Conservation (phyloP, 495 filamentous ascomycete species). For the Xylaria palmicola region DNA sequence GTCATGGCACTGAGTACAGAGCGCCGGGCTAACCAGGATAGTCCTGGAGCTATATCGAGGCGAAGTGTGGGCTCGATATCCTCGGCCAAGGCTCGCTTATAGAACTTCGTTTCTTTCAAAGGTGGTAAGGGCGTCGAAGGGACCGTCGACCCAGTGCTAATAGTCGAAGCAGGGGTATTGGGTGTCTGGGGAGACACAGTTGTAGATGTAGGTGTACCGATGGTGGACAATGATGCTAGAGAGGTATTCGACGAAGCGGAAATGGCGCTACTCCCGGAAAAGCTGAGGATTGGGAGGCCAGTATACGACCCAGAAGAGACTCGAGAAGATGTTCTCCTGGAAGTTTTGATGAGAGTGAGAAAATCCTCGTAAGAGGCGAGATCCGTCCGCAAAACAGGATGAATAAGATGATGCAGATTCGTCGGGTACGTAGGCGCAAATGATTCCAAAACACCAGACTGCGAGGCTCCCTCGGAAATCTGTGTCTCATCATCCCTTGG, state of each 20-base stretch:
- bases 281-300: constrained; percentile 55
- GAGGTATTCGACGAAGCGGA: constrained; percentile 45
- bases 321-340: constrained; percentile 55
- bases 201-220: constrained; percentile 34
- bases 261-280: constrained; percentile 45
- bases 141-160: constrained; percentile 39
- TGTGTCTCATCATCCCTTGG: constrained; percentile 33
- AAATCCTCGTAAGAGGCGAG: constrained; percentile 82
- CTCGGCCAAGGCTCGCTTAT: constrained; percentile 81
- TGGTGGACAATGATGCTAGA: constrained; percentile 42
- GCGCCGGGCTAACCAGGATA: constrained; percentile 89
- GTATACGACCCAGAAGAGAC: constrained; percentile 68
- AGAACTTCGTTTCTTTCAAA: constrained; percentile 89
- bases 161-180: constrained; percentile 48
- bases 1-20: constrained; percentile 78
- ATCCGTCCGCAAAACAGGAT: constrained; percentile 80
- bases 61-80: constrained; percentile 94
- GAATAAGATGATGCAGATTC: constrained; percentile 77
- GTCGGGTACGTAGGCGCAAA: constrained; percentile 77
- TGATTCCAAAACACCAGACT: constrained; percentile 54
- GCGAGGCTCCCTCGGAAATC: constrained; percentile 36
- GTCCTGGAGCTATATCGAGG: constrained; percentile 82
- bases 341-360: constrained; percentile 66
- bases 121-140: constrained; percentile 32
- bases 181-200: constrained; percentile 50